Evolutionary conservation across 2,329 filamentous ascomycete genomes (phyloP).

Genomic region (Colletotrichum coccodes): DNA sequence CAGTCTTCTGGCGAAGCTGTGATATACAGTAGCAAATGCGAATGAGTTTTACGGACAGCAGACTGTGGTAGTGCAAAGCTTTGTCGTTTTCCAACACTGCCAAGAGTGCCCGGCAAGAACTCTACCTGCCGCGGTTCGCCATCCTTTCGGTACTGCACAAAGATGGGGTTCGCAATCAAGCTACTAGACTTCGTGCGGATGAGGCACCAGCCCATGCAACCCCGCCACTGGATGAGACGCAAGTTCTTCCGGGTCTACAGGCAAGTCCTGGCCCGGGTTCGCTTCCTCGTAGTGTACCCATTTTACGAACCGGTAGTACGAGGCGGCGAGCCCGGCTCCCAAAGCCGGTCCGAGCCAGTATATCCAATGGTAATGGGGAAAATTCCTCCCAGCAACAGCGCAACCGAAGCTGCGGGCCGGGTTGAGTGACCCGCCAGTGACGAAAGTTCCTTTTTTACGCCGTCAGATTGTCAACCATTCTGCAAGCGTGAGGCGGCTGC

Average conservation of each 20-base stretch:
- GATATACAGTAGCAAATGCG: background rate
- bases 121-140: no score
- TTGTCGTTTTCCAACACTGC: no score
- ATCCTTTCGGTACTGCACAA: no score
- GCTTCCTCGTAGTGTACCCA: slow-evolving; percentile 53
- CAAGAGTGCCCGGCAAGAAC: no score
- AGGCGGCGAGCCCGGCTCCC: slow-evolving; percentile 52
- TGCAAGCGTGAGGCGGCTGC: background rate
- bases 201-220: background rate
- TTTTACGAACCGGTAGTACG: slow-evolving; percentile 54
- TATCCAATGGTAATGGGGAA: slow-evolving; percentile 54
- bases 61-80: no score
- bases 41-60: background rate
- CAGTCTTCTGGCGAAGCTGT: background rate
- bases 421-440: slow-evolving; percentile 54
- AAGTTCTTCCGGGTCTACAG: background rate
- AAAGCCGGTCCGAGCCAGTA: slow-evolving; percentile 57
- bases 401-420: slow-evolving; percentile 56
- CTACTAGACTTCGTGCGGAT: background rate
- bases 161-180: no score
- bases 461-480: background rate
- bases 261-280: slow-evolving; percentile 48
- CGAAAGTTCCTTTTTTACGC: slow-evolving; percentile 45
- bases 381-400: slow-evolving; percentile 47
- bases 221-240: background rate